Conservation (phyloP, 495 filamentous ascomycete species). For the Annulohypoxylon stygium region DNA sequence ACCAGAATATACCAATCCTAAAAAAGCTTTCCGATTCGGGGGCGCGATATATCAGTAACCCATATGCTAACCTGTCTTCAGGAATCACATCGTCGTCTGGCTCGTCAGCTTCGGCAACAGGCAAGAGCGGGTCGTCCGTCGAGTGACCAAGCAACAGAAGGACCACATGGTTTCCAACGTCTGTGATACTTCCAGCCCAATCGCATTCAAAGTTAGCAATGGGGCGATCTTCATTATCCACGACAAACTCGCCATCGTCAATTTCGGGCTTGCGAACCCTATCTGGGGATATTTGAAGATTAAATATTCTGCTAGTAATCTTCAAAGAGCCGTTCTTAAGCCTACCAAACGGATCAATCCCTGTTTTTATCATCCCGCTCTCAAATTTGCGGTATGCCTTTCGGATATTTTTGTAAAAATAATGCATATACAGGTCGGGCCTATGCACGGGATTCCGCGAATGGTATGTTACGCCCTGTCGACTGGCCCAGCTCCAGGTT, state of each 20-base stretch:
- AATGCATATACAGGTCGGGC: background rate
- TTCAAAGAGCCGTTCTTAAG: background rate
- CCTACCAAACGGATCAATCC: background rate
- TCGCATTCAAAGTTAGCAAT: background rate
- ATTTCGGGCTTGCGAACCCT: background rate
- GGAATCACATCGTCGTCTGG: background rate
- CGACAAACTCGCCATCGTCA: background rate
- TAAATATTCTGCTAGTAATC: background rate
- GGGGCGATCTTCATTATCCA: background rate
- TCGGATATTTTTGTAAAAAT: background rate
- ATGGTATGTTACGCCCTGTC: background rate
- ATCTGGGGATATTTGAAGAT: background rate
- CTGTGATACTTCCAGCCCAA: background rate
- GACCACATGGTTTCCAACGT: background rate
- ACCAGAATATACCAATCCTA: background rate
- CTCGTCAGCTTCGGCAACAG: background rate
- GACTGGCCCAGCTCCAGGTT: background rate
- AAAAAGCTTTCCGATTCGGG: background rate
- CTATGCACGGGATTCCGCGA: background rate
- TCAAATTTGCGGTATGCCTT: background rate
- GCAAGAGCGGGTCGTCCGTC: background rate
- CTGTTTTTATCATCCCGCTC: background rate
- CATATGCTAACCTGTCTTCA: background rate
- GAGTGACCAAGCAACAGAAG: slow-evolving; percentile 1
- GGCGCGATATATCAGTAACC: background rate